Percentiles rank a stretch among this genome's conserved stretches.
Evolutionary conservation across 1,139 yeast species (phyloP).

Genomic region (Nematodospora anomalae): DNA sequence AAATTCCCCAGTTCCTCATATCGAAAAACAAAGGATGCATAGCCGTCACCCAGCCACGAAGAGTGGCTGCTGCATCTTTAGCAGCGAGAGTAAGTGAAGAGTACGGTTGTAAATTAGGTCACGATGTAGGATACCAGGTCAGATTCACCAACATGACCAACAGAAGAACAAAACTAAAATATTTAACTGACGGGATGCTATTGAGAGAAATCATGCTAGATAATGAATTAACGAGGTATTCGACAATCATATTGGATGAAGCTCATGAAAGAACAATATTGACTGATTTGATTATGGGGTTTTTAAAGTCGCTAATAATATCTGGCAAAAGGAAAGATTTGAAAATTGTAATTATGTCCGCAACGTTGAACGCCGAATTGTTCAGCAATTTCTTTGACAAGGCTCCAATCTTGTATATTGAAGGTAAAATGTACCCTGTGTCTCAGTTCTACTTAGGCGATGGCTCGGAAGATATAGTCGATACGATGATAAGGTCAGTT

Average conservation of each 20-base stretch:
- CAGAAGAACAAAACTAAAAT: constrained; percentile 65
- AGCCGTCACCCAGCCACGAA: constrained; percentile 95
- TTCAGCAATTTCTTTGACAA: constrained; percentile 74
- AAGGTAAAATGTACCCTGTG: constrained; percentile 89
- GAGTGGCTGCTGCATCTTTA: constrained; percentile 95
- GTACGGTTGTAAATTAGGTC: constrained; percentile 73
- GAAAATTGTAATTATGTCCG: constrained; percentile 80
- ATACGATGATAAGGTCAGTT: constrained; percentile 69
- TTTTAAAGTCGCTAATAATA: constrained; percentile 64
- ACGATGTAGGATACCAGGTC: constrained; percentile 91
- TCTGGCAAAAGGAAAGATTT: constrained; percentile 53
- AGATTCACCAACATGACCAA: constrained; percentile 58
- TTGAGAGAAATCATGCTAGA: constrained; percentile 87
- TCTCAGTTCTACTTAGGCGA: constrained; percentile 60
- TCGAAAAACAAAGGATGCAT: constrained; percentile 53
- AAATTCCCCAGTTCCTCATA: constrained; percentile 87
- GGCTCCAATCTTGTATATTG: constrained; percentile 81
- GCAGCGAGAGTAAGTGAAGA: constrained; percentile 94
- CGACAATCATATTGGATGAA: constrained; percentile 86
- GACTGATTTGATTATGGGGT: constrained; percentile 88
- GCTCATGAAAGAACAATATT: constrained; percentile 96
- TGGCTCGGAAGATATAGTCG: constrained; percentile 76
- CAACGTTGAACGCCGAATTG: constrained; percentile 90
- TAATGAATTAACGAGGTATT: constrained; percentile 59
- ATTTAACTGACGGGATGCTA: constrained; percentile 96